Base-by-base conservation (phyloP, 441 rosid genomes). In the Erodium texanum region DNA sequence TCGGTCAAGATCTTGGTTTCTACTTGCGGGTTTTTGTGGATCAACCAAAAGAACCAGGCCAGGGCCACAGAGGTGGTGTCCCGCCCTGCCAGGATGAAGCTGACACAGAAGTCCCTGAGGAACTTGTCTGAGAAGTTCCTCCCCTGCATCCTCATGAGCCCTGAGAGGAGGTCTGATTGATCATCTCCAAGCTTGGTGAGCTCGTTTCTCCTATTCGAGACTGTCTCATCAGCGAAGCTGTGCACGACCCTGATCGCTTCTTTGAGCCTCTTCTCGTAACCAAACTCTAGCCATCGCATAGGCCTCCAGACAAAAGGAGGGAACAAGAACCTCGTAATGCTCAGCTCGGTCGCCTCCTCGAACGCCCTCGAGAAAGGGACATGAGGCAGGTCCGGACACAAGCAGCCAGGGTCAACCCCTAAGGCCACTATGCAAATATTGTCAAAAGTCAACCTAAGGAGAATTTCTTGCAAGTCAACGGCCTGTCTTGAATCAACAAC, bases 51-150 rank as follows among this genome's bases (percentile, higher is more conserved):
- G 76, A 89, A 89, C 90, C 93, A 89, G 19, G 82, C 77, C 65
- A 91, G 68, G 23, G 83, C 96, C 0, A 89, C 89, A 0, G 93
- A 91, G 70, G 92, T 89, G 36, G 97, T 87, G 81, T 91, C 93
- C 9, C 93, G 79, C 24, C 90, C 93, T 8, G 93, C 97, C 58
- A 91, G 75, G 59, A 89, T 84, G 68, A 87, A 83, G 66, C 89
- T 89, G 5, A 86, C 64, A 54, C 88, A 83, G 70, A 87, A 89
- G 70, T 91, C 90, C 70, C 80, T 77, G 48, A 82, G 82, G 75
- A 78, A 86, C 74, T 77, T 74, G 8, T 77, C 74, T 0, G 76
- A 77, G 16, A 80, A 75, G 14, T 75, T 79, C 66, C 75, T 27
- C 16, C 74, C 70, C 43, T 71, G 71, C 67, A 41, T 78, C n/a